Percentiles rank a stretch among this genome's conserved stretches.
Conservation (phyloP, 495 filamentous ascomycete species). For the Hyaloscypha finlandica region DNA sequence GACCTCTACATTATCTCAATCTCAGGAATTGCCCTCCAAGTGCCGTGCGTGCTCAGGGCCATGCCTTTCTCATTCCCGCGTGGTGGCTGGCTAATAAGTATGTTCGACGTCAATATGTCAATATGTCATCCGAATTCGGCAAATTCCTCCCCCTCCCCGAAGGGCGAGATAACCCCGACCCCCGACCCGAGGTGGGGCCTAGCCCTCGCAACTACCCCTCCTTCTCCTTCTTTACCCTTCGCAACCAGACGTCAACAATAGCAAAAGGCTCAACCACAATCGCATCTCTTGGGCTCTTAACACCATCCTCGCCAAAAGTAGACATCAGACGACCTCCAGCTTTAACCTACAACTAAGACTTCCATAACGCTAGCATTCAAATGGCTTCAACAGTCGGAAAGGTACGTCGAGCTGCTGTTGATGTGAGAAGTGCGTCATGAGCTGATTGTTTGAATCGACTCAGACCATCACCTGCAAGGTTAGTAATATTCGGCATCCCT, state of each 20-base stretch:
- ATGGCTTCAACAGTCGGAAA: slow-evolving; percentile 18
- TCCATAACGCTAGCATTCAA: neutral
- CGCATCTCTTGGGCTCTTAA: neutral
- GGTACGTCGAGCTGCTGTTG: slow-evolving; percentile 14
- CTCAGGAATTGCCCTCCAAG: too few relatives aligned
- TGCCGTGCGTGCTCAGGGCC: neutral
- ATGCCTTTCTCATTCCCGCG: too few relatives aligned
- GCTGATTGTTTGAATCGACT: slow-evolving; percentile 4
- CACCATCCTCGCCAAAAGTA: neutral
- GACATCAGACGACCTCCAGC: neutral
- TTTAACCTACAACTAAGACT: neutral
- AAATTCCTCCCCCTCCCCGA: neutral
- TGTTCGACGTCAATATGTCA: neutral
- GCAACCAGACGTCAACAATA: too few relatives aligned
- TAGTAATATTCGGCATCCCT: slow-evolving; percentile 12
- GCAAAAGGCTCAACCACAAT: neutral
- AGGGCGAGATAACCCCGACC: neutral
- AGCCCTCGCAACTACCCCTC: neutral
- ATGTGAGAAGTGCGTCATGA: slow-evolving; percentile 2
- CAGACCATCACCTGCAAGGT: slow-evolving; percentile 79
- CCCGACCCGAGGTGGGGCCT: neutral
- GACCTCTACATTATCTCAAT: too few relatives aligned
- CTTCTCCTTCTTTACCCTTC: neutral
- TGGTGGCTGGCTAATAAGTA: too few relatives aligned
- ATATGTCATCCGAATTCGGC: neutral